phyloP scores from a whole-genome alignment of 345 rosid genomes.

The Pistacia atlantica region DNA sequence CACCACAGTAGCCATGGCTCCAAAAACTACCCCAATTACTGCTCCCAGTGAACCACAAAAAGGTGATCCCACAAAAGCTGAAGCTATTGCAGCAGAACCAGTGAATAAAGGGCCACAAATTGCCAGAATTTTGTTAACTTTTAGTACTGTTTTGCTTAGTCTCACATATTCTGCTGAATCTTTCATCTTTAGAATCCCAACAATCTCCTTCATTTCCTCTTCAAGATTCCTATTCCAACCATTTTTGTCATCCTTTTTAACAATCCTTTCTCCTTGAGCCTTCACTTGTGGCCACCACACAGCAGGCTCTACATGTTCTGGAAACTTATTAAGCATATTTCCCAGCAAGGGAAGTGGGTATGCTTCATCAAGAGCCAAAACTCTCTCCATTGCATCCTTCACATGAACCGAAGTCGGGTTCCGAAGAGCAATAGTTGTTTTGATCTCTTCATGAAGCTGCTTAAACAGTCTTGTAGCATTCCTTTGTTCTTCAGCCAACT shows the following conservation, averaged over 20 bases:
- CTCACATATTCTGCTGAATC: conserved; percentile 48
- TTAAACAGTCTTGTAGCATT: conserved; percentile 12
- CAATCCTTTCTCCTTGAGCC: background rate
- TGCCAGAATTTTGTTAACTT: conserved; percentile 35
- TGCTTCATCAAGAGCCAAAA: conserved; percentile 45
- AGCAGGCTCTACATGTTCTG: conserved; percentile 31
- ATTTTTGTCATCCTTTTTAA: background rate
- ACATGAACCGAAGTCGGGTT: conserved; percentile 21
- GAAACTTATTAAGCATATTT: conserved; percentile 40
- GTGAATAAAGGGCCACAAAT: conserved; percentile 35
- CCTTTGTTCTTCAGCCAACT: conserved; percentile 16
- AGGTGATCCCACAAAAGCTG: conserved; percentile 30
- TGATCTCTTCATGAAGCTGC: conserved; percentile 7
- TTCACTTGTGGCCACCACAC: background rate
- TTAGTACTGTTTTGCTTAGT: conserved; percentile 39
- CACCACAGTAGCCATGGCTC: conserved; percentile 28
- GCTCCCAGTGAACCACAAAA: conserved; percentile 24
- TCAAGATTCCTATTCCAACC: conserved; percentile 41
- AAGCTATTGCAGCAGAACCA: conserved; percentile 33
- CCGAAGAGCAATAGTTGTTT: background rate
- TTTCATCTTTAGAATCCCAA: conserved; percentile 39
- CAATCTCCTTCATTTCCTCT: conserved; percentile 42
- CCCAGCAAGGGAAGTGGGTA: conserved; percentile 48
- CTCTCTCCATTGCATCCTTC: conserved; percentile 41
- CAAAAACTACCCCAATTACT: conserved; percentile 21